Conservation (phyloP, 768 basidiomycete species). For the Cyclocybe cylindracea region DNA sequence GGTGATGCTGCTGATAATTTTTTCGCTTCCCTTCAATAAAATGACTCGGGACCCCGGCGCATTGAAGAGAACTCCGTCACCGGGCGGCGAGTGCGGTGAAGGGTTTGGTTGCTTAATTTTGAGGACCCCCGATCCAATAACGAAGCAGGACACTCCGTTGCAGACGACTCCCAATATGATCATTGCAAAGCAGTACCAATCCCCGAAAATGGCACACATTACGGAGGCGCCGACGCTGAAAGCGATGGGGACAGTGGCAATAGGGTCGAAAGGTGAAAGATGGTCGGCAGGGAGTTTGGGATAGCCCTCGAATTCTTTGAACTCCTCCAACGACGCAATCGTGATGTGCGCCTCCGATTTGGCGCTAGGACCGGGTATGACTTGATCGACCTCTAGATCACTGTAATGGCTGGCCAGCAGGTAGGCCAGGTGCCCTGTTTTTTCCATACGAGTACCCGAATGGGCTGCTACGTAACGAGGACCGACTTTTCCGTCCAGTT, state of each 20-base stretch:
- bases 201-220: constrained; percentile 9
- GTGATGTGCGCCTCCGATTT: constrained; percentile 6
- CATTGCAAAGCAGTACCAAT: constrained; percentile 19
- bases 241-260: constrained; percentile 6
- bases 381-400: background rate
- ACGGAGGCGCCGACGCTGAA: constrained; percentile 11
- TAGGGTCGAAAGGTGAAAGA: constrained; percentile 10
- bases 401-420: constrained; percentile 10
- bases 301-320: constrained; percentile 2
- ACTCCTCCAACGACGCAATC: constrained; percentile 11
- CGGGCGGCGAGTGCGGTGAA: constrained; percentile 16
- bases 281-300: constrained; percentile 5
- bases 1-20: constrained; percentile 13
- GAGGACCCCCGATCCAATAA: constrained; percentile 16
- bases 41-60: constrained; percentile 3
- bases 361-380: background rate
- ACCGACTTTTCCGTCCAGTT: constrained; percentile 13
- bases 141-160: constrained; percentile 15
- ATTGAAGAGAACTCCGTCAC: constrained; percentile 13
- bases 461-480: constrained; percentile 13
- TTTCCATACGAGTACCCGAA: constrained; percentile 13
- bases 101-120: constrained; percentile 8
- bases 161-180: constrained; percentile 13
- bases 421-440: constrained; percentile 14
- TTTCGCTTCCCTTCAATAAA: constrained; percentile 14